Evolutionary conservation across 1,139 yeast species (phyloP).

Genomic region (Kurtzmaniella quercitrusa): DNA sequence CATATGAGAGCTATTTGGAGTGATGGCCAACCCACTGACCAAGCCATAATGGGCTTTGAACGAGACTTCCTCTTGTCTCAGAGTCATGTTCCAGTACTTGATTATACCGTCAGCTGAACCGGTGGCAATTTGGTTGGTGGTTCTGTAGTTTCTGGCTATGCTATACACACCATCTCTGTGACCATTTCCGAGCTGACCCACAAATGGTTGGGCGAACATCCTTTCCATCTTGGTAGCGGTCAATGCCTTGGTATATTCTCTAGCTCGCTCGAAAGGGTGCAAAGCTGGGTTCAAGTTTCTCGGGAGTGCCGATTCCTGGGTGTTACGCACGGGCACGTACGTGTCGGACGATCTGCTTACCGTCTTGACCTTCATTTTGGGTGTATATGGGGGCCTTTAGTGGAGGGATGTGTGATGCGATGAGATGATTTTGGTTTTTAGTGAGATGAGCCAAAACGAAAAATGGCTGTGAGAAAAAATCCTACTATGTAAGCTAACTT

Average conservation of each 20-base stretch:
- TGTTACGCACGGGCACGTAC: slow-evolving; percentile 86
- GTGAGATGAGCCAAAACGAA: too few relatives aligned
- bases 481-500: too few relatives aligned
- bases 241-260: slow-evolving; percentile 92
- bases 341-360: slow-evolving; percentile 86
- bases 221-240: slow-evolving; percentile 94
- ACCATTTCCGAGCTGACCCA: slow-evolving; percentile 92
- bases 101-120: slow-evolving; percentile 95
- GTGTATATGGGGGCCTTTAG: neutral
- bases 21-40: slow-evolving; percentile 82
- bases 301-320: slow-evolving; percentile 83
- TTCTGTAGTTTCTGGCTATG: slow-evolving; percentile 72
- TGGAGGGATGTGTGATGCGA: neutral
- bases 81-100: slow-evolving; percentile 84
- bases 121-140: slow-evolving; percentile 74
- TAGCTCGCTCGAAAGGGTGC: slow-evolving; percentile 95
- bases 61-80: slow-evolving; percentile 68
- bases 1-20: slow-evolving; percentile 57
- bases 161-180: slow-evolving; percentile 95
- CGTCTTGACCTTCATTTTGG: slow-evolving; percentile 75
- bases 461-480: too few relatives aligned
- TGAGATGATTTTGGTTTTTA: neutral
- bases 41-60: slow-evolving; percentile 90
- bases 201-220: slow-evolving; percentile 96
- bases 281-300: slow-evolving; percentile 90